These are phyloP conservation scores for Wickerhamomyces sp. DNA, from an alignment of 1,139 yeast genomes.

Conservation along the genomic window DNA sequence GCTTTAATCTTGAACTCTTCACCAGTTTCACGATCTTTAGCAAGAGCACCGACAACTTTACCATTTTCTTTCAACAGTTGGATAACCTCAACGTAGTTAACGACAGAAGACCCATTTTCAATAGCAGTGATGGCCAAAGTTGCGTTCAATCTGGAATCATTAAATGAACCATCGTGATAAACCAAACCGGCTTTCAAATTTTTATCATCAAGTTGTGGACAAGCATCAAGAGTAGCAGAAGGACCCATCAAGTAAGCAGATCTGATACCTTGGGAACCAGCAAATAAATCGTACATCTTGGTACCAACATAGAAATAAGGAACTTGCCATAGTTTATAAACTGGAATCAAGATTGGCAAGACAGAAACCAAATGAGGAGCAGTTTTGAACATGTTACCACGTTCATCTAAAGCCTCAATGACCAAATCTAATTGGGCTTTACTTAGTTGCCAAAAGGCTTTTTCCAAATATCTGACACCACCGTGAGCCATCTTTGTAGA, in stretches of 20 bases:
- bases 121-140: constrained; percentile 83
- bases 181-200: constrained; percentile 86
- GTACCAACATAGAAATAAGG: constrained; percentile 94
- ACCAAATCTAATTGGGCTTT: constrained; percentile 90
- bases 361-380: constrained; percentile 90
- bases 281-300: constrained; percentile 88
- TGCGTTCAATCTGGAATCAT: constrained; percentile 87
- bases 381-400: constrained; percentile 82
- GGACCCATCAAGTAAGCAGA: constrained; percentile 70
- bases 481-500: constrained; percentile 98
- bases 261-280: constrained; percentile 83
- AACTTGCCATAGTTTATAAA: constrained; percentile 92
- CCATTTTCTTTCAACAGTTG: constrained; percentile 56
- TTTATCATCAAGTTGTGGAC: constrained; percentile 82
- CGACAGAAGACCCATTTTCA: constrained; percentile 82
- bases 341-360: constrained; percentile 92
- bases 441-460: constrained; percentile 85
- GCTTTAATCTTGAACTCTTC: constrained; percentile 55
- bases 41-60: constrained; percentile 70
- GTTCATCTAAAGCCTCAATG: constrained; percentile 89
- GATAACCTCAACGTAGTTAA: constrained; percentile 80
- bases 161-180: constrained; percentile 93
- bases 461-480: constrained; percentile 92
- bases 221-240: constrained; percentile 63
- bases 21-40: constrained; percentile 71